Percentiles rank a stretch among this genome's conserved stretches.
These are phyloP conservation scores for Talaromyces thailandensis DNA, from an alignment of 495 filamentous ascomycete genomes.

Conservation along the genomic window DNA sequence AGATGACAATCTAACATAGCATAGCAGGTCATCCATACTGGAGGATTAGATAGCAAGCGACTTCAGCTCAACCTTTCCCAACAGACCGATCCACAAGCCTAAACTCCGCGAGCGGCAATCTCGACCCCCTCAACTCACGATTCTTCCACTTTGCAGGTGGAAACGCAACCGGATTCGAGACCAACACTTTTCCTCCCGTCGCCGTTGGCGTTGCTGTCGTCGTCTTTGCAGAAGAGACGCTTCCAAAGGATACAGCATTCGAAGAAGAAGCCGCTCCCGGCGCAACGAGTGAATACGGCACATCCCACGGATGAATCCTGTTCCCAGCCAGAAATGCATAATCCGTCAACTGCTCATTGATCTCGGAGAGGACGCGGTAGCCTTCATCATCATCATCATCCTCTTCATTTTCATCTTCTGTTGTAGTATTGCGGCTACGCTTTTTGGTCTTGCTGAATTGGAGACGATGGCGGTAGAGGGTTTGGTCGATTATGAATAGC, in stretches of 20 bases:
- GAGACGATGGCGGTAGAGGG: not conserved
- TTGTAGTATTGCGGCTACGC: not conserved
- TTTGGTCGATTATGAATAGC: not conserved
- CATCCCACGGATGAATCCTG: not conserved
- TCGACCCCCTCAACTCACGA: not conserved
- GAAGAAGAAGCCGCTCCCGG: not conserved
- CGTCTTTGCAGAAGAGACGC: not conserved
- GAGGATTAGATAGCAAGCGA: too few relatives aligned
- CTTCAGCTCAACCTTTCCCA: not conserved
- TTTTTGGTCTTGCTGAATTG: not conserved
- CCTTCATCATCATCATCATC: not conserved
- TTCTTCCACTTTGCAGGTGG: not conserved
- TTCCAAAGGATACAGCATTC: too few relatives aligned
- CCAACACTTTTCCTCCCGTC: not conserved
- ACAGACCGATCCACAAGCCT: not conserved
- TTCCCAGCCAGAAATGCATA: not conserved
- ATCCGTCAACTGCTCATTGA: not conserved
- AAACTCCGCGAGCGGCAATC: not conserved
- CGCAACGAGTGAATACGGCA: not conserved
- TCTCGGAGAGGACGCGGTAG: not conserved
- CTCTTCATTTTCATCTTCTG: not conserved
- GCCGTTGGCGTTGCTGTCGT: not conserved
- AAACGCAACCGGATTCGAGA: not conserved
- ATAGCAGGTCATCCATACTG: too few relatives aligned
- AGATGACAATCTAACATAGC: too few relatives aligned